A percentile compares a stretch with the other conserved stretches of the same genome.
phyloP scores from a whole-genome alignment of 352 stramenopile species.

The Pythium oligandrum region DNA sequence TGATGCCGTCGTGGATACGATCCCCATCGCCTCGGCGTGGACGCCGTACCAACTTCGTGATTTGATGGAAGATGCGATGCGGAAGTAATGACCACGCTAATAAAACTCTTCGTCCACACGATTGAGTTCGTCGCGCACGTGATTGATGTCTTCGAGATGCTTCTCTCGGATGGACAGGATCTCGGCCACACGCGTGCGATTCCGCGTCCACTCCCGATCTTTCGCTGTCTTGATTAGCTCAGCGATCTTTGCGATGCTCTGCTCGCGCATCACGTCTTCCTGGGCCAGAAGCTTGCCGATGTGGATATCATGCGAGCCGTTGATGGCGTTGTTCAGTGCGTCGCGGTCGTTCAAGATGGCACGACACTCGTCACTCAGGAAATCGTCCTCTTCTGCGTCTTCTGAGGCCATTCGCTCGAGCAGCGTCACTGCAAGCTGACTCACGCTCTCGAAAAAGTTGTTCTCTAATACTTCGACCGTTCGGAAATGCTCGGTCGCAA shows the following conservation, averaged over 20 bases:
- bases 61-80: constrained; percentile 12
- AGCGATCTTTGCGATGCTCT: constrained; percentile 68
- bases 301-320: constrained; percentile 90
- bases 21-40: constrained; percentile 32
- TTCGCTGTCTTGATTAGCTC: constrained; percentile 56
- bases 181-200: constrained; percentile 65
- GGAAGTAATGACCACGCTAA: constrained; percentile 4
- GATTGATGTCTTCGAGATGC: constrained; percentile 51
- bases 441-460: constrained; percentile 87
- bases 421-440: constrained; percentile 66
- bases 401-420: constrained; percentile 75
- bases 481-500: constrained; percentile 83
- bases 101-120: constrained; percentile 80
- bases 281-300: constrained; percentile 85
- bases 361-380: constrained; percentile 72
- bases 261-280: constrained; percentile 82
- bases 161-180: constrained; percentile 75
- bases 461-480: constrained; percentile 89
- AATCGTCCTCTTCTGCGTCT: constrained; percentile 75
- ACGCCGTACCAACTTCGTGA: constrained; percentile 38
- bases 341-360: constrained; percentile 79
- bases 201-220: constrained; percentile 68
- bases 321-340: constrained; percentile 84
- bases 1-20: constrained; percentile 22
- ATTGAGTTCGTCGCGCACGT: constrained; percentile 69